Conservation (phyloP, 2,329 filamentous ascomycete species). For the Tricladium varicosporioides region DNA sequence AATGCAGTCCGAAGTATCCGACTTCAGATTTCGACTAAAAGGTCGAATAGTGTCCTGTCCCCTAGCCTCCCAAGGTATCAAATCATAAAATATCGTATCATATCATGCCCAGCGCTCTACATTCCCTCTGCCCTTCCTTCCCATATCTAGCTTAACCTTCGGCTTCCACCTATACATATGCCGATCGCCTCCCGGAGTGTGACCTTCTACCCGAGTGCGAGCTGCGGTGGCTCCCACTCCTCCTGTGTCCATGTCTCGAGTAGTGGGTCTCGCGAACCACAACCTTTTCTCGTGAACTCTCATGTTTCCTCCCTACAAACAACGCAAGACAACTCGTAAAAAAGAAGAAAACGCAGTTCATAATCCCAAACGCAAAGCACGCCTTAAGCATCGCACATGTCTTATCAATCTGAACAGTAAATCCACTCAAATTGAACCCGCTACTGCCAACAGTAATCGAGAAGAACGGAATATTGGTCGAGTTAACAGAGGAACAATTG, state of each 20-base stretch:
- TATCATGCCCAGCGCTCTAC: neutral
- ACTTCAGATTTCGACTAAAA: neutral
- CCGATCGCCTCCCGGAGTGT: conserved; percentile 27
- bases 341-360: conserved; percentile 80
- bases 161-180: conserved; percentile 30
- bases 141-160: neutral
- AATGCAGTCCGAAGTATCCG: neutral
- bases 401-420: conserved; percentile 62
- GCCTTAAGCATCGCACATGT: conserved; percentile 92
- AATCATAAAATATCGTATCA: neutral
- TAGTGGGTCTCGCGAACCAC: conserved; percentile 32
- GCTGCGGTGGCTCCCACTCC: conserved; percentile 32
- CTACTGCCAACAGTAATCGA: conserved; percentile 60
- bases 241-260: conserved; percentile 28
- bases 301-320: conserved; percentile 21
- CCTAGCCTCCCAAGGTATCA: neutral
- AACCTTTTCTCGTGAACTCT: conserved; percentile 20
- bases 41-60: neutral
- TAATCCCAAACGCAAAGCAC: conserved; percentile 84
- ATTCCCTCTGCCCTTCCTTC: neutral
- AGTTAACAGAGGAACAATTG: conserved; percentile 64
- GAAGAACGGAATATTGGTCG: conserved; percentile 44
- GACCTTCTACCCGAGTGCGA: conserved; percentile 19
- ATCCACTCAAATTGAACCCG: conserved; percentile 49
- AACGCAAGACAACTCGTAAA: conserved; percentile 71